These are phyloP conservation scores for Oryza longistaminata DNA, from an alignment of 176 grass and related monocot genomes.

Conservation along the genomic window DNA sequence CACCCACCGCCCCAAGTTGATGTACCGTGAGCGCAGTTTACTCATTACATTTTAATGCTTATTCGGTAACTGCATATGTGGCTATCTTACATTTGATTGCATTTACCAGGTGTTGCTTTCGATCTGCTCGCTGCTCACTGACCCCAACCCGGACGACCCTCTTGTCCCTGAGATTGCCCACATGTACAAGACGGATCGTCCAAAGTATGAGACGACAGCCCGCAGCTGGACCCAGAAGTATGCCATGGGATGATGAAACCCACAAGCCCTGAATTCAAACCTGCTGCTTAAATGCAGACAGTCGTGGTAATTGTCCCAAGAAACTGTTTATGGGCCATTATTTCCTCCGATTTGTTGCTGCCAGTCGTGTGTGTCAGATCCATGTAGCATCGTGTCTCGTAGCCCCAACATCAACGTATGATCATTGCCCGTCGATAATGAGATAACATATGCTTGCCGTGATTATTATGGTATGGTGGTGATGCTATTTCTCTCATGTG, in stretches of 20 bases:
- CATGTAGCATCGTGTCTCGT: slow-evolving; percentile 35
- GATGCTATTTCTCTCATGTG: neutral
- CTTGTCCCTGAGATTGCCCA: slow-evolving; percentile 75
- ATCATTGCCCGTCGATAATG: slow-evolving; percentile 41
- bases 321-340: slow-evolving; percentile 42
- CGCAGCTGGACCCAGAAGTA: slow-evolving; percentile 79
- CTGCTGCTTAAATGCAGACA: slow-evolving; percentile 36
- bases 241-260: slow-evolving; percentile 63
- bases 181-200: slow-evolving; percentile 66
- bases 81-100: neutral
- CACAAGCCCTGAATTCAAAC: neutral
- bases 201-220: slow-evolving; percentile 60
- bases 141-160: slow-evolving; percentile 73
- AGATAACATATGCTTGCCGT: slow-evolving; percentile 44
- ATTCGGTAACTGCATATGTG: neutral
- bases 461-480: slow-evolving; percentile 31
- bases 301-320: slow-evolving; percentile 33
- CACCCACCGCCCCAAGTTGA: too few species aligned
- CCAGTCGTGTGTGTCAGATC: slow-evolving; percentile 38
- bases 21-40: too few species aligned
- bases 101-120: slow-evolving; percentile 62
- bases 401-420: slow-evolving; percentile 44
- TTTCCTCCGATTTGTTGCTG: slow-evolving; percentile 42
- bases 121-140: slow-evolving; percentile 68
- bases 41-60: neutral